Conservation (phyloP, 305 asterid genomes). For the Striga hermonthica region DNA sequence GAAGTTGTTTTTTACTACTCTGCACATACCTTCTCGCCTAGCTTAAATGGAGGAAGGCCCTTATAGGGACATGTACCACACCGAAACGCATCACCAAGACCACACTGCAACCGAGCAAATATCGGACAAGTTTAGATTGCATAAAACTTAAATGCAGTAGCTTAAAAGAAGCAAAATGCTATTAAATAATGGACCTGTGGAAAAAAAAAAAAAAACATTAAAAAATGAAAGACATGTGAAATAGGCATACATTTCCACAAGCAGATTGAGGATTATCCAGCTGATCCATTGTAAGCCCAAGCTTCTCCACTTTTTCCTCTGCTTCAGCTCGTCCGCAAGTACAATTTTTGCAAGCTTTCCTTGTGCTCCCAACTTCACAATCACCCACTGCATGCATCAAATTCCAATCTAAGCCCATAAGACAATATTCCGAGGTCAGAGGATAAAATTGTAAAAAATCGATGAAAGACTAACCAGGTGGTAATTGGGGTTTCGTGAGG, state of each 20-base stretch:
- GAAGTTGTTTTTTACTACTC: not conserved
- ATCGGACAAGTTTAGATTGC: constrained; percentile 1
- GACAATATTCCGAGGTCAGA: constrained; percentile 1
- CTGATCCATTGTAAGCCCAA: constrained; percentile 75
- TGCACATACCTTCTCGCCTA: constrained; percentile 75
- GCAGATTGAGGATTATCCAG: constrained; percentile 86
- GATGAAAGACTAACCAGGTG: constrained; percentile 49
- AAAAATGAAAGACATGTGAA: not conserved
- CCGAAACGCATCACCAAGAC: constrained; percentile 96
- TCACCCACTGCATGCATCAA: constrained; percentile 44
- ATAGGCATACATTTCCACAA: constrained; percentile 77
- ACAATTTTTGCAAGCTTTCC: constrained; percentile 96
- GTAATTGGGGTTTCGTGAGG: constrained; percentile 77
- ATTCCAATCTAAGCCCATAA: constrained; percentile 4
- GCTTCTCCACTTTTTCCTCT: constrained; percentile 72
- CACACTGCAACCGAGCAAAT: constrained; percentile 55
- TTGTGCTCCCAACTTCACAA: constrained; percentile 82
- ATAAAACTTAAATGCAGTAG: not conserved
- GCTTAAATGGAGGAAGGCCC: constrained; percentile 85
- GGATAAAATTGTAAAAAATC: constrained; percentile 3
- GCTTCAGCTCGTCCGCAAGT: constrained; percentile 89
- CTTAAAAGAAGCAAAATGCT: constrained; percentile 5
- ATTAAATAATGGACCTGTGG: not conserved
- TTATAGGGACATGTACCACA: constrained; percentile 92
- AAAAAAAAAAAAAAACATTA: not conserved